Conservation (phyloP, 805 yeast genomes). For the Sugiyamaella lignohabitans region DNA sequence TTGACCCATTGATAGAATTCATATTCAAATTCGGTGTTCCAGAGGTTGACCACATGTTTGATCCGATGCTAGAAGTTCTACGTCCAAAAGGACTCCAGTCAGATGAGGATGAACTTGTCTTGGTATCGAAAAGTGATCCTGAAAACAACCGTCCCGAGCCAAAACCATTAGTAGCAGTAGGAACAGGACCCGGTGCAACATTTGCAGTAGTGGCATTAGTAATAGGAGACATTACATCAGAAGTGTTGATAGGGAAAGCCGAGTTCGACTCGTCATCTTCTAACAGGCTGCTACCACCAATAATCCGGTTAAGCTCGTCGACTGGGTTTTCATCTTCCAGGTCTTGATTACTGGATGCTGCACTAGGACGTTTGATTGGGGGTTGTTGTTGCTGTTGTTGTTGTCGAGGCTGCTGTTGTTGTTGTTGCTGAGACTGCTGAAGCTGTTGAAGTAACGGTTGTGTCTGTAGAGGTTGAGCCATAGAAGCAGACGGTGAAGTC, state of each 20-base stretch:
- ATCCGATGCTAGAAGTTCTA: background rate
- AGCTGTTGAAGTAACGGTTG: background rate
- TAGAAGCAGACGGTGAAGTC: background rate
- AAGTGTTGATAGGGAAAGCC: too few species aligned
- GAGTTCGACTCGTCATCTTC: conserved; percentile 15
- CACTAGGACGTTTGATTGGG: background rate
- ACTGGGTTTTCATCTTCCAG: conserved; percentile 15
- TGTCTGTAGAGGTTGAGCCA: background rate
- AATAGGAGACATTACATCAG: too few species aligned
- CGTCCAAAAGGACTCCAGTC: conserved; percentile 2
- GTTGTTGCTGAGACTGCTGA: conserved; percentile 5
- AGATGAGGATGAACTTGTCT: background rate
- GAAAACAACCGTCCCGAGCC: background rate
- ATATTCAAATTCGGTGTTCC: too few species aligned
- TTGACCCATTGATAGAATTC: background rate
- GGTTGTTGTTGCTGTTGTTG: background rate
- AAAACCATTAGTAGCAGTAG: background rate
- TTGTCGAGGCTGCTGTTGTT: background rate
- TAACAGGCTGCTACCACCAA: conserved; percentile 16
- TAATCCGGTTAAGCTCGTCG: conserved; percentile 17
- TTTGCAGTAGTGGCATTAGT: background rate
- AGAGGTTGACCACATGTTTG: conserved; percentile 8
- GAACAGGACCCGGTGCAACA: too few species aligned
- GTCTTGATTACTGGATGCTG: too few species aligned
- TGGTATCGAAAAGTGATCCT: background rate